These are phyloP conservation scores for Exophiala viscosa DNA, from an alignment of 2,329 filamentous ascomycete genomes.

Conservation along the genomic window DNA sequence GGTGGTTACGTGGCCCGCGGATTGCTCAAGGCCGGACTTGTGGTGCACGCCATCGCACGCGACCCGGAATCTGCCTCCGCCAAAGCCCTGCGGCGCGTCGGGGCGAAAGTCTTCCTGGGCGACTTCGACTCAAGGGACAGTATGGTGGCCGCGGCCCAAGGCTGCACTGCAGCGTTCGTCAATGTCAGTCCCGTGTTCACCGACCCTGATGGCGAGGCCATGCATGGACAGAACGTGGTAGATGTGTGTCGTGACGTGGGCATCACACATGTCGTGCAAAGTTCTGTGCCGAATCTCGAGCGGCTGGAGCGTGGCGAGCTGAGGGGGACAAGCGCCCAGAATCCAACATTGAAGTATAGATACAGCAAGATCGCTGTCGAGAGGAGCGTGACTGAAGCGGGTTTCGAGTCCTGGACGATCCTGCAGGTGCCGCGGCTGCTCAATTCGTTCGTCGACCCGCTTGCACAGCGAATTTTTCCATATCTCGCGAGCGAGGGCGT, in stretches of 20 bases:
- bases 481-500: background rate
- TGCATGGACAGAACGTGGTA: background rate
- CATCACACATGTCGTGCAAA: background rate
- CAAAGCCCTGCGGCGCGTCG: conserved; percentile 6
- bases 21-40: conserved; percentile 32
- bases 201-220: background rate
- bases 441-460: background rate
- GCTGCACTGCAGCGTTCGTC: conserved; percentile 3
- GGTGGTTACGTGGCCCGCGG: conserved; percentile 45
- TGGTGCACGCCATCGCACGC: conserved; percentile 26
- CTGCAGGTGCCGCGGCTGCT: background rate
- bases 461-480: background rate
- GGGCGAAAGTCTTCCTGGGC: conserved; percentile 17
- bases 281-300: background rate
- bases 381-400: background rate
- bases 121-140: conserved; percentile 17
- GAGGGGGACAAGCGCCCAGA: conserved; percentile 35
- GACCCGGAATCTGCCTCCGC: conserved; percentile 18
- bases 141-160: conserved; percentile 15
- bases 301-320: conserved; percentile 11
- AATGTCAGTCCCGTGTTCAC: conserved; percentile 26
- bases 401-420: background rate
- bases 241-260: background rate
- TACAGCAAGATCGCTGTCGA: background rate
- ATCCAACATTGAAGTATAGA: conserved; percentile 27